phyloP scores from a whole-genome alignment of 1,284 basidiomycete genomes.

The Caloboletus firmus region DNA sequence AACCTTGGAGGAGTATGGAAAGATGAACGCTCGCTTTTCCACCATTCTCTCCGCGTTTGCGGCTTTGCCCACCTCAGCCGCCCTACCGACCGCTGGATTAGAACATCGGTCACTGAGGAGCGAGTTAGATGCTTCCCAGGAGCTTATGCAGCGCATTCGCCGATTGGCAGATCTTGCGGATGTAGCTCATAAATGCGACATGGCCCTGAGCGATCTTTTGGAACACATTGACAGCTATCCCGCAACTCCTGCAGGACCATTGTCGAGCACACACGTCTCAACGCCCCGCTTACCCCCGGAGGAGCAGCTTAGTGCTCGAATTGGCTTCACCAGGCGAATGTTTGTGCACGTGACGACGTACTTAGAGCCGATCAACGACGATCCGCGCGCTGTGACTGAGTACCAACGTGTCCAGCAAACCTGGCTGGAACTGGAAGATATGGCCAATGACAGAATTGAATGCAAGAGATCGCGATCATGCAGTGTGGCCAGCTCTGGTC shows the following conservation, averaged over 20 bases:
- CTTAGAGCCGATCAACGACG: conserved; percentile 47
- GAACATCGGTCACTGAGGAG: conserved; percentile 60
- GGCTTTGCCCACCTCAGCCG: conserved; percentile 45
- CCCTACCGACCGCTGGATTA: conserved; percentile 45
- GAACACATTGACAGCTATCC: conserved; percentile 81
- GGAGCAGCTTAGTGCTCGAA: conserved; percentile 60
- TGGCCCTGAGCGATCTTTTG: conserved; percentile 74
- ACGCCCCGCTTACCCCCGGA: conserved; percentile 49
- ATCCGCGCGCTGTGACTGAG: conserved; percentile 59
- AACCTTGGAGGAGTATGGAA: conserved; percentile 43
- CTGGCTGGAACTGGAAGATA: conserved; percentile 76
- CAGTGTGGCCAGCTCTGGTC: conserved; percentile 60
- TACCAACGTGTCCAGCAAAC: conserved; percentile 67
- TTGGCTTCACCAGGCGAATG: conserved; percentile 57
- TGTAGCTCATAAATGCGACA: conserved; percentile 58
- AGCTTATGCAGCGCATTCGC: conserved; percentile 51
- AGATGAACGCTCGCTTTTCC: conserved; percentile 49
- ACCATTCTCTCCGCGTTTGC: conserved; percentile 47
- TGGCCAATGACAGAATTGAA: conserved; percentile 65
- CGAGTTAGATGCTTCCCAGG: conserved; percentile 55
- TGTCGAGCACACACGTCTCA: conserved; percentile 51
- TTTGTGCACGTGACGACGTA: conserved; percentile 48
- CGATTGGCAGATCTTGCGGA: conserved; percentile 53
- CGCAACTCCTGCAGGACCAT: conserved; percentile 49
- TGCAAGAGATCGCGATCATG: conserved; percentile 62